Evolutionary conservation across 2,329 filamentous ascomycete genomes (phyloP).

Genomic region (Pseudogymnoascus sp.): DNA sequence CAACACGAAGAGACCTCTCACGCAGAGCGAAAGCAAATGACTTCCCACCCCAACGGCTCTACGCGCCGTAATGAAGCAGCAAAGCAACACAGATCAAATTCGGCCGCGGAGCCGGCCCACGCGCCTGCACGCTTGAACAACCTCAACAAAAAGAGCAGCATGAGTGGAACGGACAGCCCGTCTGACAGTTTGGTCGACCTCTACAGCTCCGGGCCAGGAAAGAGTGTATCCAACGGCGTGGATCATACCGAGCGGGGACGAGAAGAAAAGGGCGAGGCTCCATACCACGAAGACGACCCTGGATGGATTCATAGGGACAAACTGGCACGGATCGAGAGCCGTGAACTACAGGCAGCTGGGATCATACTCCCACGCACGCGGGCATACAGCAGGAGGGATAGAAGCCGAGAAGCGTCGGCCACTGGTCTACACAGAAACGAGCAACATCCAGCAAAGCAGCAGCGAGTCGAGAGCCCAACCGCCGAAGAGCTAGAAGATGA

Average conservation of each 20-base stretch:
- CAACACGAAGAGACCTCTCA: not conserved
- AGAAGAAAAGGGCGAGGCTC: constrained; percentile 10
- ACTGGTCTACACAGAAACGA: constrained; percentile 28
- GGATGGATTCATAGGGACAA: constrained; percentile 85
- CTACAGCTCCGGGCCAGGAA: constrained; percentile 25
- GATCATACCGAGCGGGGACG: constrained; percentile 22
- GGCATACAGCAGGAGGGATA: constrained; percentile 43
- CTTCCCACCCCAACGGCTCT: constrained; percentile 5
- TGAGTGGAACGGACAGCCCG: constrained; percentile 34
- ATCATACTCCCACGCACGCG: constrained; percentile 51
- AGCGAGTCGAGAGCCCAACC: constrained; percentile 28
- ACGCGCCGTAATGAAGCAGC: not conserved
- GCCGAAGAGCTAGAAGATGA: constrained; percentile 36
- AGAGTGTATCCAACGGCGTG: constrained; percentile 21
- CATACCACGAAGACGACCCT: constrained; percentile 29
- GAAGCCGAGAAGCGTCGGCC: constrained; percentile 28
- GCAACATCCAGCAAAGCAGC: constrained; percentile 39
- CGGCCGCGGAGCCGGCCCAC: constrained; percentile 23
- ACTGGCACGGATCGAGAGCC: constrained; percentile 69
- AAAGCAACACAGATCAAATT: constrained; percentile 9
- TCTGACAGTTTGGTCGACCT: constrained; percentile 40
- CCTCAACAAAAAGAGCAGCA: constrained; percentile 32
- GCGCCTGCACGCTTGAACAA: constrained; percentile 29
- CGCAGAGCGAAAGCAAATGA: constrained; percentile 1
- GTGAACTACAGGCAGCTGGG: constrained; percentile 71